Conservation (phyloP, 2,329 filamentous ascomycete species). For the Beauveria caledonica region DNA sequence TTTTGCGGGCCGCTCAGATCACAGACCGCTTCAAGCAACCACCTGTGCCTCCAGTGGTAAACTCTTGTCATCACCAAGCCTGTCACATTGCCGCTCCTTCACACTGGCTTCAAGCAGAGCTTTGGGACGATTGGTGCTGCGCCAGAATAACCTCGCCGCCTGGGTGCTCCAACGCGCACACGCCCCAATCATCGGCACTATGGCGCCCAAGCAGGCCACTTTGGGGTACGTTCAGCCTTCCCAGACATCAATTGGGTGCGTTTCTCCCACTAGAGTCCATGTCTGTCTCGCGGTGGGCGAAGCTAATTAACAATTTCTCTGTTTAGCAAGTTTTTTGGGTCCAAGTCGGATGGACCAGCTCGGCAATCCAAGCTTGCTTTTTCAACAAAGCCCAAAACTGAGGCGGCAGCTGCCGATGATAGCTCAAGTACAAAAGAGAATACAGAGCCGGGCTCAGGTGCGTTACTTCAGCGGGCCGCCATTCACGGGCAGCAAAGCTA, state of each 20-base stretch:
- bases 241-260: conserved; percentile 67
- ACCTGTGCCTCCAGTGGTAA: neutral
- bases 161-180: neutral
- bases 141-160: neutral
- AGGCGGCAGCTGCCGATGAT: conserved; percentile 21
- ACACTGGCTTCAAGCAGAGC: conserved; percentile 7
- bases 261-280: conserved; percentile 20
- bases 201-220: conserved; percentile 66
- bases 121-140: conserved; percentile 5
- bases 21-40: neutral
- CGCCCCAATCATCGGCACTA: conserved; percentile 16
- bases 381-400: conserved; percentile 44
- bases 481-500: neutral
- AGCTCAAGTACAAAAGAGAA: conserved; percentile 29
- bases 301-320: neutral
- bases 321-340: conserved; percentile 75
- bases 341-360: conserved; percentile 44
- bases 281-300: neutral
- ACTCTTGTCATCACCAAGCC: neutral
- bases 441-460: conserved; percentile 31
- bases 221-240: conserved; percentile 76
- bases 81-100: neutral
- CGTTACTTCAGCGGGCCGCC: conserved; percentile 9
- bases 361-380: conserved; percentile 78
- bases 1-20: no score